Base-by-base conservation (phyloP, 257 asterid species). In the Dorcoceras hygrometricum region DNA sequence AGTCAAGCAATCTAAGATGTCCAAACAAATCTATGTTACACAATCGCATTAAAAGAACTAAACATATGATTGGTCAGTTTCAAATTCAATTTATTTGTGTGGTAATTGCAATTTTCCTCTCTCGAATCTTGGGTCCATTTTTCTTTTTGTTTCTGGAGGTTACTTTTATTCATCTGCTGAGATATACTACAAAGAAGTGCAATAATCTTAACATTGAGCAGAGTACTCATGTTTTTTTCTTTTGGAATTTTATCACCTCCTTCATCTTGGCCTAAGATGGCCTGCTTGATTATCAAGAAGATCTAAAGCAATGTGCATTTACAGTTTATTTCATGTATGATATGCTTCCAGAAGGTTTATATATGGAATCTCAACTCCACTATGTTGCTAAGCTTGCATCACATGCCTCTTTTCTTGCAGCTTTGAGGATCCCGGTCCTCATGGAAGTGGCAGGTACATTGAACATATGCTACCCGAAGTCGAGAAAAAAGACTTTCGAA, bases 381-480 rank as follows among this genome's bases (percentile, higher is more conserved):
- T 46, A 16, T 46, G 53, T 16, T 46, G 53, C 20, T 46, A 46
- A 16, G 20, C 53, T 14, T 4, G 53, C 53, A 46, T 16, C 20
- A 66, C 18, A 39, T 22, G 57, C 9, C 74, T 67, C 73, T 68
- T 73, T 69, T 65, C 75, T 70, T 71, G 74, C 89, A 94, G 99
- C 83, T 94, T 90, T 68, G 98, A 84, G 80, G 99, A 94, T 83
- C 99, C 99, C 79, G 99, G 99, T 58, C 98, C 96, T 8, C 99
- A 90, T 86, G 99, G 99, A 74, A 89, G 78, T 79, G 99, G 99
- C 62, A 86, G 99, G 76, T 94, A 90, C 78, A 90, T 85, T 24
- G 95, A 87, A 56, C 82, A 76, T 76, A 94, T 94, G 99, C 68
- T 94, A 65, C 99, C 99, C 18, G 98, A 94, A 77, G 98, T 94